Evolutionary conservation across 1,284 basidiomycete species (phyloP).

Genomic region (Ceratobasidium sp.): DNA sequence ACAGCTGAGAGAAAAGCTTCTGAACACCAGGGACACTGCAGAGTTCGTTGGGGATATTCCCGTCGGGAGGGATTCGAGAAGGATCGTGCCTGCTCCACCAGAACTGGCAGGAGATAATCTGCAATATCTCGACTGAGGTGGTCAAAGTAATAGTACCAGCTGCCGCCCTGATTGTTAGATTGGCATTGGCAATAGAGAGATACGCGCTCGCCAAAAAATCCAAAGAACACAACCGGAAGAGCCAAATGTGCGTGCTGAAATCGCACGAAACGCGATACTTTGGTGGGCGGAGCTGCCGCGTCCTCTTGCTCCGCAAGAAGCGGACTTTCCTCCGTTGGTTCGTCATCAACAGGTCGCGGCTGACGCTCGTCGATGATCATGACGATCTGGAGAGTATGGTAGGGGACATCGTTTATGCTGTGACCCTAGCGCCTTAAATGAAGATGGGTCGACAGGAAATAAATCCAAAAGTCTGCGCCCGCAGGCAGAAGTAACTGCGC

Average conservation of each 20-base stretch:
- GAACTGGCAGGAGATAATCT: slow-evolving; percentile 30
- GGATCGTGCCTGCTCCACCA: slow-evolving; percentile 37
- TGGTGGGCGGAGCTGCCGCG: not conserved
- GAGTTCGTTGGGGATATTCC: slow-evolving; percentile 24
- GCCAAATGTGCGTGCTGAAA: slow-evolving; percentile 33
- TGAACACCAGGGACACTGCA: slow-evolving; percentile 29
- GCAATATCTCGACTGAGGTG: slow-evolving; percentile 19
- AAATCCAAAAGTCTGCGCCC: not conserved
- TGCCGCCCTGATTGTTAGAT: not conserved
- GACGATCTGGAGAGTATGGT: not conserved
- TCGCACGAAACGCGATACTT: slow-evolving; percentile 2
- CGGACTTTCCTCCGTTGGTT: slow-evolving; percentile 29
- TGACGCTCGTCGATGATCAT: slow-evolving; percentile 13
- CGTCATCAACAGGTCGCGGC: not conserved
- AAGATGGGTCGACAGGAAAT: not conserved
- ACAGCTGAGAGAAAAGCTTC: slow-evolving; percentile 16
- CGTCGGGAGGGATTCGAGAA: slow-evolving; percentile 24
- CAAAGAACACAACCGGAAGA: no score
- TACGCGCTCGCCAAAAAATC: slow-evolving; percentile 18
- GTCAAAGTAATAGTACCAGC: slow-evolving; percentile 25
- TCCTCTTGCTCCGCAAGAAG: slow-evolving; percentile 29
- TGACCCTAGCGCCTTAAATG: not conserved
- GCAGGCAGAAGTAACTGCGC: slow-evolving; percentile 23
- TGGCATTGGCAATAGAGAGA: not conserved
- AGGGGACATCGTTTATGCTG: not conserved